Base-by-base conservation (phyloP, 306 rosid species). In the Lotus japonicus region DNA sequence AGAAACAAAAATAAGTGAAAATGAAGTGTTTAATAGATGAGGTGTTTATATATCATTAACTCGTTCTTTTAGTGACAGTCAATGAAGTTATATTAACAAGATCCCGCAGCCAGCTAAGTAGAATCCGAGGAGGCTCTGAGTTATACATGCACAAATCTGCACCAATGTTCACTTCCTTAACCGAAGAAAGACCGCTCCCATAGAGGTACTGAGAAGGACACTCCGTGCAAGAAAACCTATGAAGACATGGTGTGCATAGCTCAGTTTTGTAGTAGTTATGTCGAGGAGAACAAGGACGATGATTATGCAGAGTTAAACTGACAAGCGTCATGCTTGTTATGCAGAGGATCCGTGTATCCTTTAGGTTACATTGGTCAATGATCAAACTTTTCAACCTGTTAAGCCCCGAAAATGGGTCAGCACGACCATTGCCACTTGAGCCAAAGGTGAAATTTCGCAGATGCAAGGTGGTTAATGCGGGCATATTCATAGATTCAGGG, bases 161-260 rank as follows among this genome's bases (percentile, higher is more conserved):
- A 17, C 48, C 52, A 48, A 58, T 31, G 18, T 13, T n/a, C 6
- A 76, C 66, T 42, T 21, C 15, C 14, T 43, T 43, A 48, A 76
- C 52, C 21, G 41, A 61, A 44, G 76, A 53, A 53, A 76, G 10
- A 76, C 45, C 8, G 15, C n/a, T 53, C 16, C 54, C 45, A 53
- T 5, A 11, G 11, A 66, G 10, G 18, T 14, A 16, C 11, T 60
- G 66, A 11, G 7, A 31, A 11, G 80, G 59, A 6, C 17, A 6
- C 13, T 76, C 76, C 0, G 17, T 4, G 3, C 61, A 76, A 11
- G 11, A 19, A 2, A 76, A n/a, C 1, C 5, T 54, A 0, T 52
- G 0, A 9, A 76, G 66, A 13, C 19, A 60, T 5, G 76, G 76
- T 6, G 71, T 33, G 3, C 36, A 44, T 2, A 77, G 28, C 65